These are phyloP conservation scores for Arthrobotrys megalospora DNA, from an alignment of 2,329 filamentous ascomycete species.

Conservation along the genomic window DNA sequence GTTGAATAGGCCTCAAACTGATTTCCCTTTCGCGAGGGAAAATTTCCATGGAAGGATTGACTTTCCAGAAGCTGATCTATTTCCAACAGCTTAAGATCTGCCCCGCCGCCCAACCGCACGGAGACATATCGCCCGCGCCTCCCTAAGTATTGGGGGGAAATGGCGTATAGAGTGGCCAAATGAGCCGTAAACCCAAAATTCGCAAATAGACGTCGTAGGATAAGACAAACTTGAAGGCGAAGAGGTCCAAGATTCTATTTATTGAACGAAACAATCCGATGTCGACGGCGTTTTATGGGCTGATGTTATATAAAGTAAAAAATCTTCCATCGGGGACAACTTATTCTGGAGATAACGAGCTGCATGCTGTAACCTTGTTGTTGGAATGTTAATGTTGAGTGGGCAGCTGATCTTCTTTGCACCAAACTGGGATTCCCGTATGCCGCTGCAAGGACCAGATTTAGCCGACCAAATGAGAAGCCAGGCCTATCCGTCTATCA, in stretches of 20 bases:
- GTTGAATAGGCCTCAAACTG: constrained; percentile 7
- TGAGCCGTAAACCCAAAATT: constrained; percentile 37
- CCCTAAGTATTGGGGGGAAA: constrained; percentile 17
- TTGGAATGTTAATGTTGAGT: constrained; percentile 60
- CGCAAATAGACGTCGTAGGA: not conserved
- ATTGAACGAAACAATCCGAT: constrained; percentile 11
- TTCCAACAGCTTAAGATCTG: constrained; percentile 47
- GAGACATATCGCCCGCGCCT: constrained; percentile 49
- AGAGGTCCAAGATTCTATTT: constrained; percentile 28
- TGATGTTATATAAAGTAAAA: constrained; percentile 8
- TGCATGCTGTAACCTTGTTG: constrained; percentile 34
- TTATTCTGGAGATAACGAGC: constrained; percentile 33
- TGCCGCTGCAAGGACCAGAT: constrained; percentile 62
- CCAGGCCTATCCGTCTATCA: constrained; percentile 60
- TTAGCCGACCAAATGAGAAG: constrained; percentile 61
- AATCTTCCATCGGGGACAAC: constrained; percentile 25
- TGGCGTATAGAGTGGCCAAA: constrained; percentile 38
- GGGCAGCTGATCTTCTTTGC: constrained; percentile 60
- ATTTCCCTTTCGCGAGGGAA: constrained; percentile 5
- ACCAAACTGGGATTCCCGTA: constrained; percentile 61
- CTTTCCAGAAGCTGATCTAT: constrained; percentile 56
- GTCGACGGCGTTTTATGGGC: constrained; percentile 30
- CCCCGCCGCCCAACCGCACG: constrained; percentile 53
- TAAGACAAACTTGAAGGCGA: constrained; percentile 17
- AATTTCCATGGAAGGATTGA: constrained; percentile 32